A percentile compares a stretch with the other conserved stretches of the same genome.
phyloP scores from a whole-genome alignment of 2,329 filamentous ascomycete species.

The Xylaria multiplex region DNA sequence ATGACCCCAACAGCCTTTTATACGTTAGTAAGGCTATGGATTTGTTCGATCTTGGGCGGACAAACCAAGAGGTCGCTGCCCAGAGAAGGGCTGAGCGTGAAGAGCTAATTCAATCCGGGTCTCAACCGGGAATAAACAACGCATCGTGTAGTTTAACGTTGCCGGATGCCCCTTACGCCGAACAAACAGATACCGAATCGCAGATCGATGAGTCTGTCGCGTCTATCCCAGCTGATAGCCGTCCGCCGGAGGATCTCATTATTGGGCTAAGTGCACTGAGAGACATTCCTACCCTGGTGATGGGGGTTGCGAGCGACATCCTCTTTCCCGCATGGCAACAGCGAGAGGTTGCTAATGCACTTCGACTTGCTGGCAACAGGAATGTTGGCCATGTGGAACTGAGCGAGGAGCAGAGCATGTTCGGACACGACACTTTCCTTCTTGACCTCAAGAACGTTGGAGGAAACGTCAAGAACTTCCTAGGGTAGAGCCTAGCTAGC shows the following conservation, averaged over 20 bases:
- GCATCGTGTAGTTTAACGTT: slow-evolving; percentile 81
- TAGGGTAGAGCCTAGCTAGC: slow-evolving; percentile 61
- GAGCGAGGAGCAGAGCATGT: slow-evolving; percentile 91
- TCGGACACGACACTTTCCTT: slow-evolving; percentile 96
- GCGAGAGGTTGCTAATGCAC: slow-evolving; percentile 86
- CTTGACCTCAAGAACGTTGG: slow-evolving; percentile 93
- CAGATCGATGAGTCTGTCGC: slow-evolving; percentile 48
- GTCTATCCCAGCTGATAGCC: slow-evolving; percentile 51
- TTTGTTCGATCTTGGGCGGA: slow-evolving; percentile 86
- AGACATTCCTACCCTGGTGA: slow-evolving; percentile 83
- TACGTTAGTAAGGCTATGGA: slow-evolving; percentile 99
- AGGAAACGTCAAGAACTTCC: slow-evolving; percentile 80
- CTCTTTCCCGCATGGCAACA: slow-evolving; percentile 99
- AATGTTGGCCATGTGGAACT: slow-evolving; percentile 89
- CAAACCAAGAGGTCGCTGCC: slow-evolving; percentile 72
- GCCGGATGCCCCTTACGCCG: slow-evolving; percentile 85
- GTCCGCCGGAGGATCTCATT: slow-evolving; percentile 82
- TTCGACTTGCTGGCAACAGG: slow-evolving; percentile 80
- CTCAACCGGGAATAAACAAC: slow-evolving; percentile 51
- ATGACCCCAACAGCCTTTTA: slow-evolving; percentile 92
- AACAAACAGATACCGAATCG: slow-evolving; percentile 70
- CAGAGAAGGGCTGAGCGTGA: slow-evolving; percentile 70
- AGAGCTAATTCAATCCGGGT: slow-evolving; percentile 63
- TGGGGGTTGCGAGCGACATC: slow-evolving; percentile 96
- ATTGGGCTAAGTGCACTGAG: slow-evolving; percentile 76